Conservation (phyloP, 768 basidiomycete species). For the Trametes sanguinea region DNA sequence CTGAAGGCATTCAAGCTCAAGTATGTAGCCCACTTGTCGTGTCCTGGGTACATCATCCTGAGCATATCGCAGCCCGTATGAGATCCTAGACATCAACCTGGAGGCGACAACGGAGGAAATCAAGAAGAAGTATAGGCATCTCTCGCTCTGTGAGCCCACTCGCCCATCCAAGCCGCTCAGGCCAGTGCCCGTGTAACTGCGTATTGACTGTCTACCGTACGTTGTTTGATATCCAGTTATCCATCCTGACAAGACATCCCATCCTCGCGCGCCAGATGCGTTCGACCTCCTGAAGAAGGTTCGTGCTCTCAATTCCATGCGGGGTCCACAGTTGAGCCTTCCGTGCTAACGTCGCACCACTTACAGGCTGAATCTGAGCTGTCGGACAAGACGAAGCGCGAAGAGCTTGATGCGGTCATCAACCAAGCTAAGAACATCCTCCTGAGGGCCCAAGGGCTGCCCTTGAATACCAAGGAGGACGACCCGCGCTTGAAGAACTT, state of each 20-base stretch:
- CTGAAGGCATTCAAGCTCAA: conserved; percentile 95
- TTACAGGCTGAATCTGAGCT: conserved; percentile 82
- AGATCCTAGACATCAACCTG: conserved; percentile 82
- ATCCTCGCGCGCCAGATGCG: conserved; percentile 85
- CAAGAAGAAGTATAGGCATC: conserved; percentile 84
- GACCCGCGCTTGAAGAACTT: conserved; percentile 57
- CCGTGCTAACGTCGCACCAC: background rate
- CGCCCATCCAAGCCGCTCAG: conserved; percentile 1
- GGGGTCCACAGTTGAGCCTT: background rate
- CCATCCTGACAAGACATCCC: conserved; percentile 96
- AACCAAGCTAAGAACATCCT: conserved; percentile 70
- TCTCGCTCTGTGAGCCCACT: conserved; percentile 72
- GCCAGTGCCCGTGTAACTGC: background rate
- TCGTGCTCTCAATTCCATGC: conserved; percentile 8
- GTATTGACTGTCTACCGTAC: conserved; percentile 37
- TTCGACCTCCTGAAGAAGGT: conserved; percentile 95
- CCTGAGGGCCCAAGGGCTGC: conserved; percentile 64
- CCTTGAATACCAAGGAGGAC: conserved; percentile 56
- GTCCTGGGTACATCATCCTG: background rate
- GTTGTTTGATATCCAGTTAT: conserved; percentile 69
- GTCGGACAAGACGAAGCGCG: conserved; percentile 74
- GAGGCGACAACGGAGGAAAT: conserved; percentile 75
- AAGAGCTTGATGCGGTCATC: conserved; percentile 79
- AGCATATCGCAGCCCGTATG: conserved; percentile 74
- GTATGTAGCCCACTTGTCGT: conserved; percentile 41